Evolutionary conservation across 2,329 filamentous ascomycete species (phyloP), one percentile per base, ranked within the genome.

Genomic region (Fusarium virguliforme): DNA sequence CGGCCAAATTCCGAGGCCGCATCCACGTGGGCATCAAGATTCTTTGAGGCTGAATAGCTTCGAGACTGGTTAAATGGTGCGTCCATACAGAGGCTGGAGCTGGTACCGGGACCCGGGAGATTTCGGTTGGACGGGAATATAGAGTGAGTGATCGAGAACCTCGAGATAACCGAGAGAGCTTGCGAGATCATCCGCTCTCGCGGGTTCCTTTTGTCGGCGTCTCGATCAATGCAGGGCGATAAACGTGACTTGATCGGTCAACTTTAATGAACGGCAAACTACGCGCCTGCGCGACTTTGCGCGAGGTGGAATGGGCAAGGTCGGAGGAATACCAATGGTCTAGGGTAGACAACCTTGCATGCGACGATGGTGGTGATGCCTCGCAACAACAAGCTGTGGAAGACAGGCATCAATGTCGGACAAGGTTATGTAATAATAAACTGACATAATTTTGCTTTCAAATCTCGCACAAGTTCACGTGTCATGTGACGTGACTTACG

Each of bases 11-110:
- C 43, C 43, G 26, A 48, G 15, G 43, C 43, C 15, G 15, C 9
- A 15, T 50, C 43, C 43, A 50, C 43, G 43, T 50, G 26, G 43
- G 43, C 26, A 30, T 50, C 43, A 50, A 50, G 43, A 50, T 50
- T 50, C 24, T 30, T 50, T 50, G 43, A 50, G 43, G 43, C 43
- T 50, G 26, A 30, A 50, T 50, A 50, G 28, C 15, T 12, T 10
- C 40, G 2, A 4, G 15, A 8, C 26, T 26, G 43, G 43, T 30
- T 50, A 50, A 50, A 50, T 30, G 10, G 12, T n/a, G 43, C 30
- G 9, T 50, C 26, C 8, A 30, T 30, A 50, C 26, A 50, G 18
- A 18, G 30, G 15, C 26, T 50, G 26, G 43, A 18, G 28, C 1
- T 50, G n/a, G 4, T 30, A 30, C 30, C 9, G 43, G 15, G 15